Evolutionary conservation across 169 alveolate genomes (phyloP), one percentile per base, ranked within the genome.

Genomic region (Plasmodium adleri): DNA sequence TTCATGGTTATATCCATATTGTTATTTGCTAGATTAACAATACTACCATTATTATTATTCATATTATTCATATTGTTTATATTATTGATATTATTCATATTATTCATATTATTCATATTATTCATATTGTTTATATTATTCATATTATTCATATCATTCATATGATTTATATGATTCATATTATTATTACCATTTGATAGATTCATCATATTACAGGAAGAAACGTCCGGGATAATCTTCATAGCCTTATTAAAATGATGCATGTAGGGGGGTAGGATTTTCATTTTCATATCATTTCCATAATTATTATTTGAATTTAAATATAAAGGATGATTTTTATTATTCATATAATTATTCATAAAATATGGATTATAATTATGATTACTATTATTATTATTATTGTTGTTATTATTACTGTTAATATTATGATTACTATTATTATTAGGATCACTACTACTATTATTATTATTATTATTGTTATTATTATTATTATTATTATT

Each of bases 401-500:
- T 17, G 7, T 22, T 15, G 12, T 59, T 59, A 59, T 12, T 59
- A 59, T 13, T 59, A 59, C 12, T 59, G 17, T 1, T 62, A 62
- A 15, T 62, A 62, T 10, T 60, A 15, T 5, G 4, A 62, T 52
- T 52, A 52, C 9, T n/a, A 52, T 62, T 60, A 60, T 22, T 15
- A 20, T 62, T 62, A 62, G 5, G 24, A 2, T 12, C 24, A 6
- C 10, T 62, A 20, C 17, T 58, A 5, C 5, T 12, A 9, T 0
- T 58, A 15, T 2, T 58, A 58, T 2, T 58, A 58, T 58, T 58
- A 20, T 5, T 58, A 15, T 12, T 58, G 3, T 15, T 58, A 58
- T 58, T 58, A n/a, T 20, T 58, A 10, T 10, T 58, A 20, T 58
- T 58, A 60, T 60, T 13, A 60, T 60, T 15, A 60, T 60, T 60